These are phyloP conservation scores for Fimicolochytrium jonesii DNA, from an alignment of 192 early-diverging fungal species.

Conservation along the genomic window DNA sequence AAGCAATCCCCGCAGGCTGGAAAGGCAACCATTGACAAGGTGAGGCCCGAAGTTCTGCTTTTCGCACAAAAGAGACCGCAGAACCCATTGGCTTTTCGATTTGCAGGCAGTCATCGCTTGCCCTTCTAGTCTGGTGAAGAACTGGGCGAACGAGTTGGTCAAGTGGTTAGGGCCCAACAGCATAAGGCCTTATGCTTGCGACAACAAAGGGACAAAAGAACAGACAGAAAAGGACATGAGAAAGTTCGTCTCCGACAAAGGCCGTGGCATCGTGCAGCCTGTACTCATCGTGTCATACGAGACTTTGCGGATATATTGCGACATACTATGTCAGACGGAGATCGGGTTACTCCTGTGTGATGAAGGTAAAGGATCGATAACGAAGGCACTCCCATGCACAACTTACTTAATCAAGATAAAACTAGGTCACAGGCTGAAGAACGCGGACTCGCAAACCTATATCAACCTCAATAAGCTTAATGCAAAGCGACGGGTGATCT, in stretches of 20 bases:
- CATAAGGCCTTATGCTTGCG: slow-evolving; percentile 83
- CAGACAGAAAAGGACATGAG: slow-evolving; percentile 72
- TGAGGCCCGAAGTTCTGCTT: slow-evolving; percentile 12
- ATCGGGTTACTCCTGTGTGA: slow-evolving; percentile 95
- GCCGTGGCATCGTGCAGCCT: slow-evolving; percentile 80
- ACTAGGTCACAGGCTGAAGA: slow-evolving; percentile 83
- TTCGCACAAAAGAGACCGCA: neutral
- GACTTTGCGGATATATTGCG: slow-evolving; percentile 78
- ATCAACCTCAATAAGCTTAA: slow-evolving; percentile 76
- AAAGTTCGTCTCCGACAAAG: slow-evolving; percentile 78
- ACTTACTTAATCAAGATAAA: neutral
- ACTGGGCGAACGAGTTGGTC: slow-evolving; percentile 96
- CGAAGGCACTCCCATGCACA: neutral
- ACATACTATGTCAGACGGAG: slow-evolving; percentile 69
- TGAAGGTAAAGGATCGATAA: slow-evolving; percentile 56
- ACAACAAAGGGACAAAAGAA: slow-evolving; percentile 85
- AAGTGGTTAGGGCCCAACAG: slow-evolving; percentile 90
- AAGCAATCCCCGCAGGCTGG: slow-evolving; percentile 82
- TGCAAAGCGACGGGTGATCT: slow-evolving; percentile 86
- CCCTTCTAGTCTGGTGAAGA: slow-evolving; percentile 90
- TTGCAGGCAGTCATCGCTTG: slow-evolving; percentile 82
- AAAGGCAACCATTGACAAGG: slow-evolving; percentile 93
- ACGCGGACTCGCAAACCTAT: slow-evolving; percentile 81
- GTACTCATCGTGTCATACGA: slow-evolving; percentile 99
- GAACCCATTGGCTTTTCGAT: neutral